Percentiles rank a stretch among this genome's conserved stretches.
Conservation (phyloP, 2,329 filamentous ascomycete species). For the Aspergillus oerlinghausenensis region DNA sequence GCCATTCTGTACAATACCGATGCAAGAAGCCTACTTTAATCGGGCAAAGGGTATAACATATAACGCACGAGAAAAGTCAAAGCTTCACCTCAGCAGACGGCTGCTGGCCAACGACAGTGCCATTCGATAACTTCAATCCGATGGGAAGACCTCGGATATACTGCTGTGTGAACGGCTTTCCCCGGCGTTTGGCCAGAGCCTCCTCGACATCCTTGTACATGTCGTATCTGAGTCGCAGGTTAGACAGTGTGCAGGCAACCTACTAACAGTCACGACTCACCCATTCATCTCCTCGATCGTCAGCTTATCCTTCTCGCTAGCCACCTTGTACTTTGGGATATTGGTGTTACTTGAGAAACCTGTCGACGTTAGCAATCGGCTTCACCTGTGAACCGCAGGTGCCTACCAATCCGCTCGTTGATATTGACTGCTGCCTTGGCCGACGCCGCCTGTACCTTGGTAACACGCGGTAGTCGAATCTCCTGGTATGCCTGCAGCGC, state of each 20-base stretch:
- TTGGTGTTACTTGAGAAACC: constrained; percentile 61
- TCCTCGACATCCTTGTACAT: constrained; percentile 56
- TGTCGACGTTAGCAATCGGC: constrained; percentile 19
- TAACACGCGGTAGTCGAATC: constrained; percentile 53
- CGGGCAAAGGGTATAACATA: not conserved
- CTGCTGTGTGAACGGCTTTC: not conserved
- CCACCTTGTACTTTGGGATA: constrained; percentile 56
- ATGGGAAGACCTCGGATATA: not conserved
- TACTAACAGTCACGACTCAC: constrained; percentile 33
- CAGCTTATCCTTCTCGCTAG: constrained; percentile 56
- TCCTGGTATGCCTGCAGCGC: constrained; percentile 49
- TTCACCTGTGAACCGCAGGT: not conserved
- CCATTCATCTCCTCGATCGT: constrained; percentile 68
- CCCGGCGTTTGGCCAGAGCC: constrained; percentile 33
- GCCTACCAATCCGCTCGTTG: constrained; percentile 56
- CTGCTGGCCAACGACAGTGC: not conserved
- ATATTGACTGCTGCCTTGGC: constrained; percentile 59
- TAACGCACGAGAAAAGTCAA: not conserved
- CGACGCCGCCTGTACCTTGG: constrained; percentile 54
- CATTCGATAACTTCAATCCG: not conserved
- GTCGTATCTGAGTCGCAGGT: constrained; percentile 45
- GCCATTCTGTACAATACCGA: not conserved
- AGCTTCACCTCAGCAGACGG: not conserved
- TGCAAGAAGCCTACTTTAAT: not conserved
- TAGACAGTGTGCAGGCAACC: not conserved